Percentiles rank a stretch among this genome's conserved stretches.
phyloP scores from a whole-genome alignment of 164 flowering plant genomes.

The Tetracentron sinense region DNA sequence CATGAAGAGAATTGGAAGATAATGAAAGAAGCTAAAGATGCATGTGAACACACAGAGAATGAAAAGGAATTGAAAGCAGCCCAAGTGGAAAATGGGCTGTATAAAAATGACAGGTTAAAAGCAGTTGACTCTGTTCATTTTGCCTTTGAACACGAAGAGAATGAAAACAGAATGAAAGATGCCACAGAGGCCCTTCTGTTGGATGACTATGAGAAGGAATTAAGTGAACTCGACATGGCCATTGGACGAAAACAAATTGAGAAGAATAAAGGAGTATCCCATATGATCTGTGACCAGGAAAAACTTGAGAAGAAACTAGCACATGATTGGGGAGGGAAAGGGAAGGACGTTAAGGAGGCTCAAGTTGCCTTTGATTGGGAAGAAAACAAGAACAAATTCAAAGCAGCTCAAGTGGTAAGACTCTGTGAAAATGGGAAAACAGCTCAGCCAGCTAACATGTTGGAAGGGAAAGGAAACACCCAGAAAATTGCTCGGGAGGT shows the following conservation, averaged over 20 bases:
- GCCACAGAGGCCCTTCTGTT: constrained; percentile 4
- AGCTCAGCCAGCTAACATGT: constrained; percentile 13
- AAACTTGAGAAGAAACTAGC: too few relatives aligned
- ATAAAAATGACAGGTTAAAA: constrained; percentile 2
- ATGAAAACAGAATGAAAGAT: constrained; percentile 12
- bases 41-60: background rate
- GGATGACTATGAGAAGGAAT: constrained; percentile 18
- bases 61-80: constrained; percentile 1
- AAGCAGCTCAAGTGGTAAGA: constrained; percentile 18
- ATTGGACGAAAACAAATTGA: constrained; percentile 8
- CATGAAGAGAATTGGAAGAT: constrained; percentile 18
- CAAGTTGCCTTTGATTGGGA: constrained; percentile 16
- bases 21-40: background rate
- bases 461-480: constrained; percentile 24
- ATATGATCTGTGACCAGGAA: background rate
- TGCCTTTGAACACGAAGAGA: constrained; percentile 11
- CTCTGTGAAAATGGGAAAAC: constrained; percentile 28
- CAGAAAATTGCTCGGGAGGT: constrained; percentile 20
- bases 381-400: constrained; percentile 20
- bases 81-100: background rate
- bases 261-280: constrained; percentile 16
- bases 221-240: constrained; percentile 14
- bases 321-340: constrained; percentile 6
- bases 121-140: background rate
- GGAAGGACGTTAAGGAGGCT: constrained; percentile 7